These are phyloP conservation scores for Salix dunnii DNA, from an alignment of 345 rosid species.

Conservation along the genomic window DNA sequence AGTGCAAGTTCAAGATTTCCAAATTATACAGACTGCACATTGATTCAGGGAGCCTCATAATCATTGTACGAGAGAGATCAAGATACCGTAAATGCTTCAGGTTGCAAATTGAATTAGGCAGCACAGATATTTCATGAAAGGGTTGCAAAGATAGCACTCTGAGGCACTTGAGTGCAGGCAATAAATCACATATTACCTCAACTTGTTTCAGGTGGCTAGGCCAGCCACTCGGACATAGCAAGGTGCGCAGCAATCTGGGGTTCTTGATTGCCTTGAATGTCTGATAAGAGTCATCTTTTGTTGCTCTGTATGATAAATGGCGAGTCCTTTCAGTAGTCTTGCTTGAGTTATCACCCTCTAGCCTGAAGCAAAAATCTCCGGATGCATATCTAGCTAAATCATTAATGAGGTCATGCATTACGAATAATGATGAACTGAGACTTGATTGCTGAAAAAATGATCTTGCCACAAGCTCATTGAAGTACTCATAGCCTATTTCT, in stretches of 20 bases:
- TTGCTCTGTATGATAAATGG: background rate
- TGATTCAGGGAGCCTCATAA: background rate
- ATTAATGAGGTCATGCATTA: conserved; percentile 15
- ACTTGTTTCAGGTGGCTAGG: too few relatives aligned
- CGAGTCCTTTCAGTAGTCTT: background rate
- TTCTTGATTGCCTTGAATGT: background rate
- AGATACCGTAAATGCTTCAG: conserved; percentile 8
- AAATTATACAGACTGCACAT: conserved; percentile 2
- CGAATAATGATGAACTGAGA: background rate
- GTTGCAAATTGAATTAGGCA: conserved; percentile 4
- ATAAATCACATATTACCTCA: background rate
- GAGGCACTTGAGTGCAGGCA: background rate
- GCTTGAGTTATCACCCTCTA: background rate
- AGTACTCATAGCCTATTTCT: conserved; percentile 9
- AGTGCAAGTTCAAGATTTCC: background rate
- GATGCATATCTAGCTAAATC: conserved; percentile 18
- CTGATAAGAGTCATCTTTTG: background rate
- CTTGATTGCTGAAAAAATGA: conserved; percentile 5
- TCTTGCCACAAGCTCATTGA: conserved; percentile 14
- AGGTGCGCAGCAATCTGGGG: background rate
- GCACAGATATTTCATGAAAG: background rate
- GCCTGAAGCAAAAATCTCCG: conserved; percentile 7
- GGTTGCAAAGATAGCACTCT: background rate
- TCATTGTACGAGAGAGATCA: background rate
- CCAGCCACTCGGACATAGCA: background rate